phyloP scores from a whole-genome alignment of 2,329 filamentous ascomycete species.

The Colletotrichum theobromicola region DNA sequence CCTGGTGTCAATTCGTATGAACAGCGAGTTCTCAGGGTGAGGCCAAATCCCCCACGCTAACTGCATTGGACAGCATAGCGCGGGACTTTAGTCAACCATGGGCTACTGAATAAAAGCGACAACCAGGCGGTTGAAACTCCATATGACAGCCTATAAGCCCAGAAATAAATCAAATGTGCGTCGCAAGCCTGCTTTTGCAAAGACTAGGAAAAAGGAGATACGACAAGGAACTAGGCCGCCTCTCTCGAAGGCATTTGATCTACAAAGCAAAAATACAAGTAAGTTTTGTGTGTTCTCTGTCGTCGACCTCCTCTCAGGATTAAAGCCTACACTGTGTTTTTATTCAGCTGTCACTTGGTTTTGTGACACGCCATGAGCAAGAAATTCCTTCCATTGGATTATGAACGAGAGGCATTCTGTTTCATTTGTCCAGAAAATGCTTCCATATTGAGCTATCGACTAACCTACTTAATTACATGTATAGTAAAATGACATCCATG shows the following conservation, averaged over 20 bases:
- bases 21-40: not conserved
- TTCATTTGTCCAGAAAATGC: fast-evolving
- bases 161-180: not conserved
- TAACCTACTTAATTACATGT: too few species aligned
- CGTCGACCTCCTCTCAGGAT: not conserved
- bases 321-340: not conserved
- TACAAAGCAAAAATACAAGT: not conserved
- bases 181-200: not conserved
- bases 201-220: too few species aligned
- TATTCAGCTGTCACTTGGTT: not conserved
- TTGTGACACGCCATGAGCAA: not conserved
- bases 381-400: not conserved
- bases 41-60: not conserved
- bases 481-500: too few species aligned
- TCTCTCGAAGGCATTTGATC: too few species aligned
- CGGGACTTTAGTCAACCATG: not conserved
- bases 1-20: not conserved
- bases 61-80: not conserved
- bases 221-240: too few species aligned
- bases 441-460: fast-evolving
- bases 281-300: not conserved
- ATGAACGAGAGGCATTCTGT: not conserved
- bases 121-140: fast-evolving
- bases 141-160: fast-evolving
- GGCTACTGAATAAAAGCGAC: fast-evolving